Evolutionary conservation across 2,329 filamentous ascomycete species (phyloP), one percentile per base, ranked within the genome.

Genomic region (Hypoxylon sp.): DNA sequence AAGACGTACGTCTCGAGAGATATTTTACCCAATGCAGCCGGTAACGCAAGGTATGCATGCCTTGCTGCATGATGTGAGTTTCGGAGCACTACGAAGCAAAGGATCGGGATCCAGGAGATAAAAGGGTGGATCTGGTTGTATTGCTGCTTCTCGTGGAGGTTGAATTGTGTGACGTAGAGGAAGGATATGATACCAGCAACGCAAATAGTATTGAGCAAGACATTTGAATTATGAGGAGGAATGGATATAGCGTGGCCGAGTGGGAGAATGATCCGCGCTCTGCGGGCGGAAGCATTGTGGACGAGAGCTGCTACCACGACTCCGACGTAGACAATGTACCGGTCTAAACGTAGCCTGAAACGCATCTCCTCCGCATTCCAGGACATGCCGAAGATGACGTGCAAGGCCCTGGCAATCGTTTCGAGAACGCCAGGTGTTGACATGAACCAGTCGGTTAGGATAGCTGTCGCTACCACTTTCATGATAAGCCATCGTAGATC

Each of bases 1-100:
- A 91, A 78, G 5, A 88, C 80, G 68, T 87, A 89, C 0, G 86
- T 84, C 76, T 90, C 89, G 1, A 89, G 82, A 0, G 87, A 87
- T 63, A 83, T 84, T 5, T 80, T 79, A 1, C 89, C 88, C 2
- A 91, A 76, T 79, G 82, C 86, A 0, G 85, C 83, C 28, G 87
- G 87, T 1, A 82, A 68, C 1, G 69, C 72, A 13, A 84, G 83
- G 71, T 86, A 79, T 45, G 79, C 77, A 6, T 80, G 14, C 81
- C 5, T 84, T 79, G 9, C 86, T 76, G 0, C 71, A 51, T 0
- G 72, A 69, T 58, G 81, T 79, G 3, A 79, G 69, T 89, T 90
- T 32, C 88, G 83, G 2, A 90, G 75, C 3, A 83, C 75, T 21
- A 87, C 74, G 65, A 85, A 86, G 3, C 82, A 80, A 0, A 89